Evolutionary conservation across 345 rosid species (phyloP), one percentile per base, ranked within the genome.

Genomic region (Stellera chamaejasme): DNA sequence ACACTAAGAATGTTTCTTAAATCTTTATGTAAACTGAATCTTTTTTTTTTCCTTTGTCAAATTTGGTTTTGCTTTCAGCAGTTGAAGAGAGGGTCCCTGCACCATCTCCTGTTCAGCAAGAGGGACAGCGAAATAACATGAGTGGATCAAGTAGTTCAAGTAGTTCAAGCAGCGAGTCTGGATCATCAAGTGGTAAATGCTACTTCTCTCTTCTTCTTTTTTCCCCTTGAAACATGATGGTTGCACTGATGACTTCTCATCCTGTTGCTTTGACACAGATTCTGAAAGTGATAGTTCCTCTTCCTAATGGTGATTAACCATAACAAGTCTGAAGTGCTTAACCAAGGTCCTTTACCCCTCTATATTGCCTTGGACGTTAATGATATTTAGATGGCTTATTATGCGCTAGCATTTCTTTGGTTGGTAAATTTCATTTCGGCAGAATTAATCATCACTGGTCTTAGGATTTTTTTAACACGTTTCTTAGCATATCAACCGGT

Each of bases 111-210:
- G 50, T 55, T 47, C 65, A 42, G 51, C 69, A 51, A 53, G 73
- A 74, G 60, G 62, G 62, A 61, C 70, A 65, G 39, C 78, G 68
- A 14, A 70, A 55, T 36, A 60, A 55, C 13, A 54, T 15, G 14
- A 75, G 74, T 58, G 59, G 72, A 55, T 77, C 83, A 52, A 65
- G 73, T 54, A 55, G 78, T 63, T 76, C 84, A 48, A 59, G 80
- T 48, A 65, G 83, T 56, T 73, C 81, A 59, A 58, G 83, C 56
- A 59, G 75, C 63, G 77, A 58, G 6, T 69, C 83, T 32, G 67
- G 72, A 51, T 79, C 83, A 62, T 77, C 88, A 43, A 68, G 67
- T 65, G 78, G 85, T 82, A 73, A 67, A 45, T 58, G 45, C 16
- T 61, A 23, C 36, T 28, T 23, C 7, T 51, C 44, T 54, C 51